These are phyloP conservation scores for Dothideomycetidae sp. DNA, from an alignment of 2,329 filamentous ascomycete genomes.

Conservation along the genomic window DNA sequence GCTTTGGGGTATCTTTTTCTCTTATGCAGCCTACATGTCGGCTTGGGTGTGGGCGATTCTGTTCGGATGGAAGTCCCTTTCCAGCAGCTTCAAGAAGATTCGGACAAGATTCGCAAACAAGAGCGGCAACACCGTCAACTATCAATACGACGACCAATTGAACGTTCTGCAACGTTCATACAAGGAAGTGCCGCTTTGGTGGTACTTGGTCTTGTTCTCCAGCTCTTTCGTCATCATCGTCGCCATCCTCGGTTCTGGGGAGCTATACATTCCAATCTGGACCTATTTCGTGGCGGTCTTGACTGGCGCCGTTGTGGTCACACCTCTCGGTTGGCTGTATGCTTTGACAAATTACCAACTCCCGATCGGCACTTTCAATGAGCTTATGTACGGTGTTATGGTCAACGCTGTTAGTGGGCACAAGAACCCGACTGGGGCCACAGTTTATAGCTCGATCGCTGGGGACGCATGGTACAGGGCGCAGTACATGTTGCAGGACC, in stretches of 20 bases:
- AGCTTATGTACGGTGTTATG: slow-evolving; percentile 47
- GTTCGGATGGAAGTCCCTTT: slow-evolving; percentile 32
- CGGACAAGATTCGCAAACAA: slow-evolving; percentile 32
- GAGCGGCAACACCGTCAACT: slow-evolving; percentile 30
- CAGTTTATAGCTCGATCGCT: slow-evolving; percentile 43
- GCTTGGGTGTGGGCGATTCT: slow-evolving; percentile 45
- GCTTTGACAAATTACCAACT: slow-evolving; percentile 42
- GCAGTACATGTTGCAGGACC: slow-evolving; percentile 45
- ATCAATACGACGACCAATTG: slow-evolving; percentile 45
- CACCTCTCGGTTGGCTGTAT: slow-evolving; percentile 44
- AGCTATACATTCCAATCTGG: slow-evolving; percentile 46
- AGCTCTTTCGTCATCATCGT: slow-evolving; percentile 38
- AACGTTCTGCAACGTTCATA: slow-evolving; percentile 45
- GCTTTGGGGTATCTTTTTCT: slow-evolving; percentile 46
- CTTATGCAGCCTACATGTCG: slow-evolving; percentile 45
- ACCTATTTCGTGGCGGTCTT: slow-evolving; percentile 44
- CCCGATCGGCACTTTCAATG: slow-evolving; percentile 45
- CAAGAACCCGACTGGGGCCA: slow-evolving; percentile 45
- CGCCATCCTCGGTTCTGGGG: slow-evolving; percentile 35
- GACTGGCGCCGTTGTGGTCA: slow-evolving; percentile 40
- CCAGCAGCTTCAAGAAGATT: slow-evolving; percentile 24
- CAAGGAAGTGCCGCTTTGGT: slow-evolving; percentile 44
- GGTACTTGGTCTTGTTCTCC: slow-evolving; percentile 40
- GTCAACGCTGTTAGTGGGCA: slow-evolving; percentile 37
- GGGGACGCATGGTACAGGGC: slow-evolving; percentile 49